Conservation (phyloP, 768 basidiomycete species). For the Wakefieldia striispora region DNA sequence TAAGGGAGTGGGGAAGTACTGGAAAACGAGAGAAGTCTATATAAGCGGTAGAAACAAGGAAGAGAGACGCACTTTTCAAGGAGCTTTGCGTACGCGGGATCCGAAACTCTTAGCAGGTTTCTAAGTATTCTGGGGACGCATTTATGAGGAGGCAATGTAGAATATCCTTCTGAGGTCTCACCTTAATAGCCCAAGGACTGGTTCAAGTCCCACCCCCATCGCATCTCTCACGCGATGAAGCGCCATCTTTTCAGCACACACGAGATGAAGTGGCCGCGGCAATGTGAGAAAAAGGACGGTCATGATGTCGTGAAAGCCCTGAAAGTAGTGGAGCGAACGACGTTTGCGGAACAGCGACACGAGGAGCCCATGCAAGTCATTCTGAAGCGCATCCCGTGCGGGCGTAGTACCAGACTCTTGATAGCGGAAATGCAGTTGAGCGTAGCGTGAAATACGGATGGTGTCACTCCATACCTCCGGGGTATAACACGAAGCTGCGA, state of each 20-base stretch:
- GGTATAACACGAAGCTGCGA: constrained; percentile 91
- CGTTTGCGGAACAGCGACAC: constrained; percentile 72
- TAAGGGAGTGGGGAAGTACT: constrained; percentile 82
- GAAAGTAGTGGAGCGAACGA: constrained; percentile 75
- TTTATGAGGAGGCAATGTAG: neutral
- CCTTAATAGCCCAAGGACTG: constrained; percentile 80
- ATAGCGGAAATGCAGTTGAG: constrained; percentile 9
- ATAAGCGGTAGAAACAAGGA: neutral
- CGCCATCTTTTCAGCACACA: constrained; percentile 44
- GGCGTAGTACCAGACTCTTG: constrained; percentile 16
- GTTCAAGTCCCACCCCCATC: constrained; percentile 83
- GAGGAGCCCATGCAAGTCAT: constrained; percentile 66
- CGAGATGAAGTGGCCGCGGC: constrained; percentile 54
- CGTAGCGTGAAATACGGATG: constrained; percentile 8
- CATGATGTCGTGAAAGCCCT: constrained; percentile 93
- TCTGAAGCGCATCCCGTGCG: constrained; percentile 54
- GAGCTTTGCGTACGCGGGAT: constrained; percentile 64
- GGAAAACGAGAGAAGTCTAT: constrained; percentile 1
- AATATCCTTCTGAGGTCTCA: constrained; percentile 15
- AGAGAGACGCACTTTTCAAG: constrained; percentile 56
- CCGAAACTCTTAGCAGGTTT: constrained; percentile 68
- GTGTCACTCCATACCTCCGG: constrained; percentile 58
- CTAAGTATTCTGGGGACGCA: constrained; percentile 56
- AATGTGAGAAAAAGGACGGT: constrained; percentile 80
- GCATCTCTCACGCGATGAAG: constrained; percentile 65